Percentiles rank a stretch among this genome's conserved stretches.
Conservation (phyloP, 2,329 filamentous ascomycete genomes). For the Colletotrichum sp. region DNA sequence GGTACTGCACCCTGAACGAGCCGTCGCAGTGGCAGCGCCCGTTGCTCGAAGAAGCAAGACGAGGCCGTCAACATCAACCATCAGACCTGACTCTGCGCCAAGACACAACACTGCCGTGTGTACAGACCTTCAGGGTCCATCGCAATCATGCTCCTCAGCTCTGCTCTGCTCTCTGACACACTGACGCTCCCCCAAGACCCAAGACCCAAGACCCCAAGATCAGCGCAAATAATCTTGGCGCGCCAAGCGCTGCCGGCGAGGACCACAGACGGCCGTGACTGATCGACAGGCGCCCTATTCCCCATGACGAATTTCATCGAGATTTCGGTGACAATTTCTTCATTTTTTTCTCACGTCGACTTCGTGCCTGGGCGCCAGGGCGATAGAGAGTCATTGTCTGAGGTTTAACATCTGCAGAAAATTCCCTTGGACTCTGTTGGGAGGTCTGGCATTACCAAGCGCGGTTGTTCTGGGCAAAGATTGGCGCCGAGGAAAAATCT, state of each 20-base stretch:
- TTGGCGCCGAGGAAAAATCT: background rate
- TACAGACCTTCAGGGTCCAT: background rate
- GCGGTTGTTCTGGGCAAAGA: background rate
- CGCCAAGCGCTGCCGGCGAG: background rate
- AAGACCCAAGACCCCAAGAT: background rate
- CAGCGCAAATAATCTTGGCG: background rate
- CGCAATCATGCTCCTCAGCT: background rate
- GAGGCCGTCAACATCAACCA: background rate
- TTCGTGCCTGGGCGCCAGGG: background rate
- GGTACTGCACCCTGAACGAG: background rate
- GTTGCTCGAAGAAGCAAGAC: background rate
- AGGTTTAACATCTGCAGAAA: background rate
- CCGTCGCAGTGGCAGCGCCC: background rate
- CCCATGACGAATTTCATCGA: background rate
- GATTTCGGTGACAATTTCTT: background rate
- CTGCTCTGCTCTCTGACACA: background rate
- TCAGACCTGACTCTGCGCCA: background rate
- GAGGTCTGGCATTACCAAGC: background rate
- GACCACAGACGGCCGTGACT: background rate
- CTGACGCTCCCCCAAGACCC: background rate
- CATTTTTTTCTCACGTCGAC: background rate
- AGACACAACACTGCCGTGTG: background rate
- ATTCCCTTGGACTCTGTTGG: fast-evolving
- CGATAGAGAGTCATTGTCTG: background rate
- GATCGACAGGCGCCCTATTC: background rate